Base-by-base conservation (phyloP, 805 yeast species). In the Jamesozyma spencerorum region DNA sequence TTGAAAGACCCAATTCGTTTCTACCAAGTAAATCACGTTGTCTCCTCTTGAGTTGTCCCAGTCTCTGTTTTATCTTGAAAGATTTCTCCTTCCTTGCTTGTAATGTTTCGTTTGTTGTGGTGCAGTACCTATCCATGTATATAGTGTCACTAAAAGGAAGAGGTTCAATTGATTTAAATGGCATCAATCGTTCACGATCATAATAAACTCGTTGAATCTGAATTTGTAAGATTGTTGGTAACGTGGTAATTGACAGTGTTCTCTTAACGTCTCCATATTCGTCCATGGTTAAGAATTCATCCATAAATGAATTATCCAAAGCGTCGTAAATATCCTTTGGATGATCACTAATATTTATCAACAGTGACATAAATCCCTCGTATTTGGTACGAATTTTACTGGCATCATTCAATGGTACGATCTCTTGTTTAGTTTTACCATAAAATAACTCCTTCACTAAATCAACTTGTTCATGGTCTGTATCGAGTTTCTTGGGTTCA, bases 191-290 rank as follows among this genome's bases (percentile, higher is more conserved):
- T 40, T 70, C 80, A 34, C 87, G 70, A 55, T 92, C 96, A 58
- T 81, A 92, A 57, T 85, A 85, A 1, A 92, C 97, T 55, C 98
- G 71, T 62, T 88, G 97, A 6, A 92, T 84, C 57, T 92, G 98
- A 37, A 92, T 75, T 58, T 92, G 98, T 37, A 92, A 61, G 38
- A 92, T 74, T 5, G 79, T 78, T 0, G 98, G 98, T 17, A 86
- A 63, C 41, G 76, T 71, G 8, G 75, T 70, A 3, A 90, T 73
- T 0, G 88, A 75, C 36, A 88, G 72, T 0, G 83, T 73, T 56
- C 94, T 75, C 49, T 79, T 77, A 4, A 83, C 90, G 19, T 71
- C 69, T 2, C 87, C 94, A 46, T 80, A 82, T 32, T 69, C 76
- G 31, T 77, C 85, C 49, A 85, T 64, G 1, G 69, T 72, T 11